These are phyloP conservation scores for Lipomyces lipofer DNA, from an alignment of 805 yeast species.

Conservation along the genomic window DNA sequence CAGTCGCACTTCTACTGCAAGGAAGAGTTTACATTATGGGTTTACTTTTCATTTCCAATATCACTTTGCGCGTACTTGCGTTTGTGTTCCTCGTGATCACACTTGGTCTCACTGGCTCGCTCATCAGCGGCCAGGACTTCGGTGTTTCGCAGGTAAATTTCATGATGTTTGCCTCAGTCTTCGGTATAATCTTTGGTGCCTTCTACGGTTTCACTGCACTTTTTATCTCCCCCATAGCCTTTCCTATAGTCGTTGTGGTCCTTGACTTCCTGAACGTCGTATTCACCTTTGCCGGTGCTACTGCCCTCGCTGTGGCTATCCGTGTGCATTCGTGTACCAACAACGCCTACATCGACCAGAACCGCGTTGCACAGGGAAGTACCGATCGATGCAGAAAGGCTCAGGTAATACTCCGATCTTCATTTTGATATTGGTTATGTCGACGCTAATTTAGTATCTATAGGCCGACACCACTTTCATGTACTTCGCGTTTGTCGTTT, in stretches of 20 bases:
- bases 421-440: conserved; percentile 75
- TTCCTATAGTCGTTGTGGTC: conserved; percentile 75
- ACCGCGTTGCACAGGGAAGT: conserved; percentile 73
- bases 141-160: conserved; percentile 82
- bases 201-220: conserved; percentile 77
- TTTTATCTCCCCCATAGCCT: conserved; percentile 75
- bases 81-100: conserved; percentile 74
- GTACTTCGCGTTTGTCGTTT: conserved; percentile 78
- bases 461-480: conserved; percentile 71
- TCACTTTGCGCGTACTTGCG: conserved; percentile 67
- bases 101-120: conserved; percentile 87
- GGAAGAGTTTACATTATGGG: too few relatives aligned
- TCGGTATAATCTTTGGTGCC: conserved; percentile 77
- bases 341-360: conserved; percentile 59
- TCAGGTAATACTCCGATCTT: conserved; percentile 58
- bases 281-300: conserved; percentile 92
- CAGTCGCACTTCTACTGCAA: too few relatives aligned
- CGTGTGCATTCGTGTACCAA: conserved; percentile 84
- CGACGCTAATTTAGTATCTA: conserved; percentile 6
- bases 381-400: conserved; percentile 90
- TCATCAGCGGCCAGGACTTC: conserved; percentile 64
- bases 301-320: conserved; percentile 89
- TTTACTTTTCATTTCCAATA: conserved; percentile 22
- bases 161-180: conserved; percentile 83
- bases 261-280: conserved; percentile 86